A percentile compares a stretch with the other conserved stretches of the same genome.
Evolutionary conservation across 176 grass and related monocot genomes (phyloP).

Genomic region (Bonia amplexicaulis): DNA sequence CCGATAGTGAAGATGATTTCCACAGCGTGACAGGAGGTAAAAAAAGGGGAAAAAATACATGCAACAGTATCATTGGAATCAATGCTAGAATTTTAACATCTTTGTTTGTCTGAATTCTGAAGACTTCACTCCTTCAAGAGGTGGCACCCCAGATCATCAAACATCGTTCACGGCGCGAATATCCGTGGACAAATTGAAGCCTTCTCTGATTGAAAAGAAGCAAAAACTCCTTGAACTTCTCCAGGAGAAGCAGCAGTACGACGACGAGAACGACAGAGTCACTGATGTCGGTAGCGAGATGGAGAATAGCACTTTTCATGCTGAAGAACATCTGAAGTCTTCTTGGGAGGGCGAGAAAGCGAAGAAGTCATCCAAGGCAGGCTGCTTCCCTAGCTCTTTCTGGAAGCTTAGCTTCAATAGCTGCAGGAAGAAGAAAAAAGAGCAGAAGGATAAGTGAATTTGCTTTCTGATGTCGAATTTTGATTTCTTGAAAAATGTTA

Average conservation of each 20-base stretch:
- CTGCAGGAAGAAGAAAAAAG: constrained; percentile 26
- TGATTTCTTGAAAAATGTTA: neutral
- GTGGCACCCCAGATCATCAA: constrained; percentile 39
- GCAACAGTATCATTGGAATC: neutral
- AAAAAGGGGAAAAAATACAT: neutral
- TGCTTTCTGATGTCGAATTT: neutral
- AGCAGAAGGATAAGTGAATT: constrained; percentile 20
- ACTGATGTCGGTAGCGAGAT: constrained; percentile 14
- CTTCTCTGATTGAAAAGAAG: constrained; percentile 31
- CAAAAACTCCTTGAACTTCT: constrained; percentile 58
- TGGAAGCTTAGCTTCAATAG: constrained; percentile 35
- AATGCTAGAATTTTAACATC: neutral
- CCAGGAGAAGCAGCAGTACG: constrained; percentile 51
- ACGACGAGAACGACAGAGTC: constrained; percentile 7
- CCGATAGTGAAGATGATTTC: constrained; percentile 79
- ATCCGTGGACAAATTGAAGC: neutral
- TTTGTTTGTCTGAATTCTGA: neutral
- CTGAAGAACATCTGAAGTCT: constrained; percentile 13
- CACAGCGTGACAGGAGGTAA: constrained; percentile 84
- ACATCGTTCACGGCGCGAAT: neutral
- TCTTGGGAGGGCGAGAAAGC: neutral
- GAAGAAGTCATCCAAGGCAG: constrained; percentile 22
- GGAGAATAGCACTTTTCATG: neutral
- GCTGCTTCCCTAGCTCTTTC: constrained; percentile 42
- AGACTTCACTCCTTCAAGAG: constrained; percentile 61